Conservation (phyloP, 768 basidiomycete genomes). For the Lentinula edodes region DNA sequence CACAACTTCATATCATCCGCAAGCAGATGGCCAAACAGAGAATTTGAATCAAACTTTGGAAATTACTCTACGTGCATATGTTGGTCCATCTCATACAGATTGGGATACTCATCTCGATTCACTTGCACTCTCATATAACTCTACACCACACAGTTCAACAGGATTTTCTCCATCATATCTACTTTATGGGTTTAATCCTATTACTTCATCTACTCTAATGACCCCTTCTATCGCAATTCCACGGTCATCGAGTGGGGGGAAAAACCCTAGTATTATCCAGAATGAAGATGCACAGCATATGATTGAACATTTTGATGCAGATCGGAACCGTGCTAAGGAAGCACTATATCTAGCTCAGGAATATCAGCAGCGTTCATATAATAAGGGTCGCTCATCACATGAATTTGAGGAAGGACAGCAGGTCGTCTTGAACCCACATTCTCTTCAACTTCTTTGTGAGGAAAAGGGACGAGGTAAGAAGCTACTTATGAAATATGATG, state of each 20-base stretch:
- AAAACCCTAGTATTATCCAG: neutral
- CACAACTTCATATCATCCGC: conserved; percentile 23
- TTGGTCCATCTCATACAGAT: conserved; percentile 15
- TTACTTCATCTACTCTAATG: conserved; percentile 6
- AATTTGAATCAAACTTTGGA: conserved; percentile 26
- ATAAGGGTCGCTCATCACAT: neutral
- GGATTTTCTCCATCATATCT: conserved; percentile 20
- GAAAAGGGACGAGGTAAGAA: conserved; percentile 17
- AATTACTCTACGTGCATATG: conserved; percentile 23
- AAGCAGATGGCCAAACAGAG: conserved; percentile 33
- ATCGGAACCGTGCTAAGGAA: neutral
- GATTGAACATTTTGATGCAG: neutral
- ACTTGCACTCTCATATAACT: conserved; percentile 24
- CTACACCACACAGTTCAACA: conserved; percentile 17
- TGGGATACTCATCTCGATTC: conserved; percentile 19
- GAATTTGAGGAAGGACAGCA: neutral
- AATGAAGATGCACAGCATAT: neutral
- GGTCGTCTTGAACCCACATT: neutral
- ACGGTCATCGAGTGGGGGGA: neutral
- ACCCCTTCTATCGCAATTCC: neutral
- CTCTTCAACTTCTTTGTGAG: neutral
- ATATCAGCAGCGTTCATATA: neutral
- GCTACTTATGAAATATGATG: conserved; percentile 21
- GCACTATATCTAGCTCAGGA: neutral
- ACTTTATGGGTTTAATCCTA: conserved; percentile 20